These are phyloP conservation scores for Cercophora newfieldiana DNA, from an alignment of 495 filamentous ascomycete species.

Conservation along the genomic window DNA sequence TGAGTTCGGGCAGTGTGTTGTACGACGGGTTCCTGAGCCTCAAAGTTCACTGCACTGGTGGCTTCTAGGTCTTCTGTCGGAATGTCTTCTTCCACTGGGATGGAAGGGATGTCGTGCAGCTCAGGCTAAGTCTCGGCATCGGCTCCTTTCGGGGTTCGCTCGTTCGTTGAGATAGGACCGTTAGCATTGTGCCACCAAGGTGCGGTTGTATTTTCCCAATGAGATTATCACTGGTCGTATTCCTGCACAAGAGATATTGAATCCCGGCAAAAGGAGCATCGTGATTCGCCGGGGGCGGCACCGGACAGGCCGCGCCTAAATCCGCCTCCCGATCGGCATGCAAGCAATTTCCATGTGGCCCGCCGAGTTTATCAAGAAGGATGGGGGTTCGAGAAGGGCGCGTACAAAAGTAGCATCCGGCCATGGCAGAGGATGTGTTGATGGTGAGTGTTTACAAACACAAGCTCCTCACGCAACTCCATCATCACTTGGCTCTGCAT, in stretches of 20 bases:
- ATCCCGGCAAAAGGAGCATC: neutral
- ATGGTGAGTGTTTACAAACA: neutral
- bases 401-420: neutral
- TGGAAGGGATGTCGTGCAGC: too few relatives aligned
- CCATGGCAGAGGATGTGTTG: neutral
- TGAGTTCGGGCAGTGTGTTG: too few relatives aligned
- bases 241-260: neutral
- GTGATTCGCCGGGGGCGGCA: neutral
- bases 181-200: neutral
- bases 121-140: too few relatives aligned
- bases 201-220: neutral
- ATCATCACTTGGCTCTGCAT: neutral
- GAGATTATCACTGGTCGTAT: neutral
- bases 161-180: neutral
- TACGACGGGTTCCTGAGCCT: too few relatives aligned
- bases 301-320: constrained; percentile 1
- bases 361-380: neutral
- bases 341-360: neutral
- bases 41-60: too few relatives aligned
- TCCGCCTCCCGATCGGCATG: neutral
- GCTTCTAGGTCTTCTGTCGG: too few relatives aligned
- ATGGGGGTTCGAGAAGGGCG: neutral
- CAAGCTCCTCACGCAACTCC: neutral
- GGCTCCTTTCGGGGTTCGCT: too few relatives aligned
- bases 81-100: too few relatives aligned